phyloP scores from a whole-genome alignment of 192 early-diverging fungal genomes.

The Coemansia sp. region DNA sequence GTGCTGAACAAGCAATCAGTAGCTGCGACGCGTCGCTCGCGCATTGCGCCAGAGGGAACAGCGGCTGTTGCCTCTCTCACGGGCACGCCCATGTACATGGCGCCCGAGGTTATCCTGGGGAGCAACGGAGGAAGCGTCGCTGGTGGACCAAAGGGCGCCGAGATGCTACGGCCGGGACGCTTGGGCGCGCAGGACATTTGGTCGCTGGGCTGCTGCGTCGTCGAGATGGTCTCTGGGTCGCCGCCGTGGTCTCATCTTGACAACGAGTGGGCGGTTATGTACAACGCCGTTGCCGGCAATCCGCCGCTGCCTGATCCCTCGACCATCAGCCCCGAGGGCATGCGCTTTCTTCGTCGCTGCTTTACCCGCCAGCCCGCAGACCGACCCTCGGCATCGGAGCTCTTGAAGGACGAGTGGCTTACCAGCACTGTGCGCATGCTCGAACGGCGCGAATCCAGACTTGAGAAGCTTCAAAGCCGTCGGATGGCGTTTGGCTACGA shows the following conservation, averaged over 20 bases:
- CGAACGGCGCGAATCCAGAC: conserved; percentile 16
- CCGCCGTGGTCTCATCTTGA: conserved; percentile 86
- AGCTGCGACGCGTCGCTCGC: conserved; percentile 41
- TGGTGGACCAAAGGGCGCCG: conserved; percentile 4
- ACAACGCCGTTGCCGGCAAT: conserved; percentile 73
- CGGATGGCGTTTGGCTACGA: background rate
- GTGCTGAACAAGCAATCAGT: conserved; percentile 68
- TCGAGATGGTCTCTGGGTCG: conserved; percentile 88
- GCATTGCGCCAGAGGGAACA: conserved; percentile 11
- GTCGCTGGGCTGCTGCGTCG: conserved; percentile 85
- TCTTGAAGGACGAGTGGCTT: conserved; percentile 75
- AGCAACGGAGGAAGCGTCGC: conserved; percentile 59
- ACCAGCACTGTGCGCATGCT: conserved; percentile 34
- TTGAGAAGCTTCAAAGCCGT: conserved; percentile 13
- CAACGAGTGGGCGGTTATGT: conserved; percentile 95
- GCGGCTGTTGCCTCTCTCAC: conserved; percentile 40
- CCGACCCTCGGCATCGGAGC: conserved; percentile 71
- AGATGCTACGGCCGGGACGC: conserved; percentile 23
- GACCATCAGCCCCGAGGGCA: conserved; percentile 63
- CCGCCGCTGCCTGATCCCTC: conserved; percentile 73
- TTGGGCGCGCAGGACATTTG: conserved; percentile 83
- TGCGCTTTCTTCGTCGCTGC: conserved; percentile 75
- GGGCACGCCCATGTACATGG: conserved; percentile 61
- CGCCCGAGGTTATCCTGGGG: conserved; percentile 80
- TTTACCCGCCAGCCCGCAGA: conserved; percentile 68